Base-by-base conservation (phyloP, 352 stramenopile genomes). In the Phytopythium mirpurense region DNA sequence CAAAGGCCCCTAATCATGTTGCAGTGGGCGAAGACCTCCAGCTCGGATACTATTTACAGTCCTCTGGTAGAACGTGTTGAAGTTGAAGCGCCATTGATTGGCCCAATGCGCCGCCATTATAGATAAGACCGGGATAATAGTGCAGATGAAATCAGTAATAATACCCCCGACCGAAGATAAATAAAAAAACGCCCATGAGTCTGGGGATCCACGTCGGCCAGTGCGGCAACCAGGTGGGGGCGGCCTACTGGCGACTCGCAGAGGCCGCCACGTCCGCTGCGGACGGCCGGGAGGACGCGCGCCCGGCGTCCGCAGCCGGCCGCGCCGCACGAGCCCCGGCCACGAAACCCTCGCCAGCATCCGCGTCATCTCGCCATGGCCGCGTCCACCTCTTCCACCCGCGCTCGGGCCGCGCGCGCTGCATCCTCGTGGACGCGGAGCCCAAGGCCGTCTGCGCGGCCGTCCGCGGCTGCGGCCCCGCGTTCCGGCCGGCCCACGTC, bases 381-480 rank as follows among this genome's bases (percentile, higher is more conserved):
- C 32, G 27, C 23, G 24, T 29, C 46, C 62, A 74, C n/a, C 65
- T 89, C 24, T 86, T 76, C 55, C 76, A 86, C 35, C 62, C 53
- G n/a, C 52, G 29, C 15, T 71, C 60, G n/a, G 34, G 37, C 46
- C 63, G 59, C 45, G 79, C 79, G 31, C 72, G 77, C 29, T 90
- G 78, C 51, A 82, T 93, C 38, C 65, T 93, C 36, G 76, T 88
- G n/a, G 83, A 93, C 46, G 76, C 79, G 11, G 83, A 93, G 64
- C 80, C 80, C 26, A 93, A 90, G 61, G 83, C 86, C 42, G 67
- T 90, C 31, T 64, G 59, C 6, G 21, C 7, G 29, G 44, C n/a
- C 27, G 38, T 44, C 38, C 38, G 38, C 38, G 11, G 19, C n/a
- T 23, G 19, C 19, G 38, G n/a, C n/a, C 38, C 40, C 3, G 34